Evolutionary conservation across 2,329 filamentous ascomycete genomes (phyloP).

Genomic region (Myrmaecium sp.): DNA sequence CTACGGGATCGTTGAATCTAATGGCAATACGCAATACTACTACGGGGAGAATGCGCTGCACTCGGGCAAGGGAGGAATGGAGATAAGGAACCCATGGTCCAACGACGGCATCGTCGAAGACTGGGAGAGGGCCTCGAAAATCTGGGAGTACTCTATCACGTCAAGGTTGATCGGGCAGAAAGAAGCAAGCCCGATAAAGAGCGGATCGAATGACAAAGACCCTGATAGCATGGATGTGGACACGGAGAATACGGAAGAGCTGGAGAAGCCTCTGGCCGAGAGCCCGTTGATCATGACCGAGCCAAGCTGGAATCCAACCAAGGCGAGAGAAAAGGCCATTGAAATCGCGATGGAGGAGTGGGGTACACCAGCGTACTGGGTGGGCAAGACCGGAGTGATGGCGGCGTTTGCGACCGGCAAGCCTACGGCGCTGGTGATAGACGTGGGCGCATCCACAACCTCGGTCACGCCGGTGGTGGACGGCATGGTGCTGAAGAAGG

Average conservation of each 20-base stretch:
- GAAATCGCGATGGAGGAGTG: slow-evolving; percentile 96
- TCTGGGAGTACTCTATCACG: slow-evolving; percentile 89
- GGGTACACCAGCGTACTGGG: slow-evolving; percentile 88
- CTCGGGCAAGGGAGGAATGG: slow-evolving; percentile 55
- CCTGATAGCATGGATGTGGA: slow-evolving; percentile 41
- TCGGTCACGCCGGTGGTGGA: slow-evolving; percentile 87
- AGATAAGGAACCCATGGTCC: slow-evolving; percentile 85
- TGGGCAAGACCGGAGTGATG: slow-evolving; percentile 76
- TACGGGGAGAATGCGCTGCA: slow-evolving; percentile 87
- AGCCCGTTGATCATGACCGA: slow-evolving; percentile 89
- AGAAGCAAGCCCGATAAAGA: slow-evolving; percentile 51
- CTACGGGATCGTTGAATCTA: slow-evolving; percentile 47
- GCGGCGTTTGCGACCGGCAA: slow-evolving; percentile 88
- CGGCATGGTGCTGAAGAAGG: slow-evolving; percentile 79
- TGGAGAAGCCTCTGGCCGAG: slow-evolving; percentile 63
- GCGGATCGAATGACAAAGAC: slow-evolving; percentile 58
- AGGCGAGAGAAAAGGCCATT: slow-evolving; percentile 82
- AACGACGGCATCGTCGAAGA: slow-evolving; percentile 83
- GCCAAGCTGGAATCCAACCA: slow-evolving; percentile 76
- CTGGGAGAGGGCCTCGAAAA: slow-evolving; percentile 76
- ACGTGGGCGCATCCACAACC: slow-evolving; percentile 76
- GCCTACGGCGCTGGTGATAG: slow-evolving; percentile 79
- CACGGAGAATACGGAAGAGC: slow-evolving; percentile 44
- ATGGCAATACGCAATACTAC: slow-evolving; percentile 36
- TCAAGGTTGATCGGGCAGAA: slow-evolving; percentile 69